Evolutionary conservation across 257 asterid species (phyloP), one percentile per base, ranked within the genome.

Genomic region (Solanum gandarillasii): DNA sequence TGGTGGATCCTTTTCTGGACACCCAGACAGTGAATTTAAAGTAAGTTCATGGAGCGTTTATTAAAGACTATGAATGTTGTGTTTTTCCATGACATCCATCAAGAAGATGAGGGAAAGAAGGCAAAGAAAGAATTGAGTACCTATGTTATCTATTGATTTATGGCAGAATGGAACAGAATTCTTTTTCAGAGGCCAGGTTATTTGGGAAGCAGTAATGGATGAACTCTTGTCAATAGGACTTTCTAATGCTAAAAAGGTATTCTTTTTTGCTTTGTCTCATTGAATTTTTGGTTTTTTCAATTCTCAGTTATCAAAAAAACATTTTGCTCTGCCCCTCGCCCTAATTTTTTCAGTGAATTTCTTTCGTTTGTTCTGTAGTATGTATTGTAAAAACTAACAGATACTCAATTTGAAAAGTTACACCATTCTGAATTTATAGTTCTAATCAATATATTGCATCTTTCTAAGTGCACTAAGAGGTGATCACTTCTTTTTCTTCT

Each of bases 141-240:
- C 70, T 83, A 27, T 88, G 62, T 88, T 67, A 58, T 86, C 32
- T 84, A 20, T 87, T 91, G 85, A 86, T 87, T 38, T 88, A 85
- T 75, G 8, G 86, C 95, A 96, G 98, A 95, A 92, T 89, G 95
- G 95, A 90, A 91, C 94, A 67, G 84, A 92, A 83, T 91, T 94
- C 88, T 94, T 94, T 91, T 96, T 96, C 92, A 93, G 98, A 91
- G 99, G 99, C 88, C 98, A 96, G 89, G 91, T 91, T 92, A 96
- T 96, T 88, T 96, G 98, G 98, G 92, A 95, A 86, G 92, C 98
- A 43, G 29, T 95, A 87, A 91, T 94, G 95, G 95, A 92, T 84
- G 95, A 96, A 87, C 94, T 96, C 83, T 89, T 92, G 91, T 90
- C 95, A 60, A 87, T 90, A 43, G 99, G 99, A 90, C 95, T 96